phyloP scores from a whole-genome alignment of 2,329 filamentous ascomycete species.

The Ampelomyces quisqualis region DNA sequence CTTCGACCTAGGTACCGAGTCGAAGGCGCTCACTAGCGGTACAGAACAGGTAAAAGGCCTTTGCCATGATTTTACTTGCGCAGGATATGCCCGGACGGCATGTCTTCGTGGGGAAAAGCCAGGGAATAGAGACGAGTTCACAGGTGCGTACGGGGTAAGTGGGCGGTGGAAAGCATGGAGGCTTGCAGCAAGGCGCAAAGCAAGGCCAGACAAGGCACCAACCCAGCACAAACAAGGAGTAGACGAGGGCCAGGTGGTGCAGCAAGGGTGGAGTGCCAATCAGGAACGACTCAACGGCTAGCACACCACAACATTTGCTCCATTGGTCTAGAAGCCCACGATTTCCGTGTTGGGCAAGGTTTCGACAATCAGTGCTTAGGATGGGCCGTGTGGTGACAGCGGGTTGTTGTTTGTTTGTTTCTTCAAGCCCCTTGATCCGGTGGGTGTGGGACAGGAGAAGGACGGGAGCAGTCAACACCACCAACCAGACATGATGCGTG shows the following conservation, averaged over 20 bases:
- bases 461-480: conserved; percentile 12
- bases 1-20: conserved; percentile 27
- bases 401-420: conserved; percentile 29
- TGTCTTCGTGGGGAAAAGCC: conserved; percentile 2
- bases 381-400: conserved; percentile 17
- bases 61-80: conserved; percentile 14
- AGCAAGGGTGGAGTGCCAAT: conserved; percentile 28
- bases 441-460: conserved; percentile 13
- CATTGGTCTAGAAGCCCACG: conserved; percentile 30
- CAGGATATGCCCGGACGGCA: too few relatives aligned
- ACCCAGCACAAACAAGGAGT: conserved; percentile 15
- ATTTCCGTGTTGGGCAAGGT: conserved; percentile 20
- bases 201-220: conserved; percentile 11
- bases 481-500: conserved; percentile 13
- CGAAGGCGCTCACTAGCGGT: conserved; percentile 23
- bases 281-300: conserved; percentile 24
- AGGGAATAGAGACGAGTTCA: too few relatives aligned
- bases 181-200: conserved; percentile 20
- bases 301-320: conserved; percentile 23
- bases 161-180: conserved; percentile 15
- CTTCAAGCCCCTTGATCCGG: conserved; percentile 9
- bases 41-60: conserved; percentile 18
- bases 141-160: too few relatives aligned
- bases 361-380: conserved; percentile 20
- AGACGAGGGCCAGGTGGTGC: conserved; percentile 14